These are phyloP conservation scores for Wickerhamiella qilinensis DNA, from an alignment of 805 yeast species.

Conservation along the genomic window DNA sequence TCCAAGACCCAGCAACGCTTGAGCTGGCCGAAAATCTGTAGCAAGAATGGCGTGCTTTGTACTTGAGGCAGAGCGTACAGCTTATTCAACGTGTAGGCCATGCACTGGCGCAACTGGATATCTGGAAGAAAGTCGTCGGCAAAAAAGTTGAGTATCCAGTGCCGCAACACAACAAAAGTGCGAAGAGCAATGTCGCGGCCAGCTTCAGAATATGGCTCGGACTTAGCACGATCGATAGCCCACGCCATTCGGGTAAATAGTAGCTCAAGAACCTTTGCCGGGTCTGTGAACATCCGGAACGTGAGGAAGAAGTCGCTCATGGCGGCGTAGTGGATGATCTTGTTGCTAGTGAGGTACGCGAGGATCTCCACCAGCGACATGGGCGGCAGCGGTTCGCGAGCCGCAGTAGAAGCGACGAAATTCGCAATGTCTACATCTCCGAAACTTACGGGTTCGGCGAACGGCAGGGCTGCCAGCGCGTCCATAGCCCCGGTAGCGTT, in stretches of 20 bases:
- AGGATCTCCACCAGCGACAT: conserved; percentile 17
- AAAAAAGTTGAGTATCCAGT: conserved; percentile 81
- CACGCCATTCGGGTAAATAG: conserved; percentile 54
- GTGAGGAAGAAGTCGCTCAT: conserved; percentile 78
- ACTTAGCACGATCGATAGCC: conserved; percentile 34
- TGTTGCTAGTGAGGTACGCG: conserved; percentile 42
- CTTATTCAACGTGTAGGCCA: conserved; percentile 25
- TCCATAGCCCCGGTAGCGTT: too few species aligned
- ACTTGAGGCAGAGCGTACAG: conserved; percentile 17
- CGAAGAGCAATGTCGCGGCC: conserved; percentile 61
- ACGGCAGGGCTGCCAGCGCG: neutral
- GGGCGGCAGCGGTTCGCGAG: conserved; percentile 9
- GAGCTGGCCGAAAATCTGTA: conserved; percentile 28
- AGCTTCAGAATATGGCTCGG: conserved; percentile 23
- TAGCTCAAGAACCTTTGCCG: conserved; percentile 42
- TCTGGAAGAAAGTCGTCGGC: conserved; percentile 61
- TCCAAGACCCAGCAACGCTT: conserved; percentile 34
- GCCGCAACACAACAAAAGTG: conserved; percentile 74
- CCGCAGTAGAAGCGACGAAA: neutral
- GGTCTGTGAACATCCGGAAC: conserved; percentile 50
- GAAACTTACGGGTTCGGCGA: neutral
- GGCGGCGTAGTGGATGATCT: conserved; percentile 56
- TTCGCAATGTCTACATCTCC: neutral
- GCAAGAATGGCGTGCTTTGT: conserved; percentile 12
- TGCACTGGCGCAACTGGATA: conserved; percentile 29